These are phyloP conservation scores for Puccinia novopanici DNA, from an alignment of 1,284 basidiomycete species.

Conservation along the genomic window DNA sequence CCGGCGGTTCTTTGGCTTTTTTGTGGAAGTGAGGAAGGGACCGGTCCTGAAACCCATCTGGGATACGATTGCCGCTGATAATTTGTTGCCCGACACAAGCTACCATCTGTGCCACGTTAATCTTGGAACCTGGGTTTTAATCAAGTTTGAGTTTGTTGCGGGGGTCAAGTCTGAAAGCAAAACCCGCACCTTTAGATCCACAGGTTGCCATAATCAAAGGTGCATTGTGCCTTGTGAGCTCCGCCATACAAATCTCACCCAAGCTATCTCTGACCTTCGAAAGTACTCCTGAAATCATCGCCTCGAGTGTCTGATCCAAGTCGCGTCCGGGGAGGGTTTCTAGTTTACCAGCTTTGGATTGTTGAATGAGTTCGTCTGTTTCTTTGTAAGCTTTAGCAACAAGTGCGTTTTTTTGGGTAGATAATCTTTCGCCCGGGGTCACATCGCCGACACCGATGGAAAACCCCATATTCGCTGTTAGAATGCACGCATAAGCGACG, in stretches of 20 bases:
- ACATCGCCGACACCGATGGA: slow-evolving; percentile 99
- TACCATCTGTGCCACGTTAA: slow-evolving; percentile 99
- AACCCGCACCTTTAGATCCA: slow-evolving; percentile 76
- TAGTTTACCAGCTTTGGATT: slow-evolving; percentile 86
- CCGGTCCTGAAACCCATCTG: slow-evolving; percentile 98
- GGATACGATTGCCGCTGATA: slow-evolving; percentile 95
- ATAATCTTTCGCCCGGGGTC: slow-evolving; percentile 84
- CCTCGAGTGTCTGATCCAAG: slow-evolving; percentile 95
- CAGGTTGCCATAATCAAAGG: slow-evolving; percentile 99
- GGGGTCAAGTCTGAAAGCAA: neutral
- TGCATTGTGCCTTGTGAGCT: slow-evolving; percentile 92
- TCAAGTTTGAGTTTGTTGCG: neutral
- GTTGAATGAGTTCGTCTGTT: slow-evolving; percentile 81
- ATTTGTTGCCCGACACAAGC: slow-evolving; percentile 99
- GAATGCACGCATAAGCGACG: neutral
- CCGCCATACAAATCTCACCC: slow-evolving; percentile 96
- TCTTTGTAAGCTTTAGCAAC: slow-evolving; percentile 87
- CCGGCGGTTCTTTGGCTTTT: slow-evolving; percentile 93
- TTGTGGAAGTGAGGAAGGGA: slow-evolving; percentile 98
- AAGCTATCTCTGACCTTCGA: slow-evolving; percentile 94
- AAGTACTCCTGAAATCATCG: slow-evolving; percentile 86
- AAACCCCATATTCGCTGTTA: slow-evolving; percentile 88
- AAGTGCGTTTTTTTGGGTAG: slow-evolving; percentile 77
- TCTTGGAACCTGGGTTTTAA: slow-evolving; percentile 70
- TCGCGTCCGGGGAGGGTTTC: slow-evolving; percentile 96